Evolutionary conservation across 352 stramenopile species (phyloP), one percentile per base, ranked within the genome.

Genomic region (Globisporangium lucens): DNA sequence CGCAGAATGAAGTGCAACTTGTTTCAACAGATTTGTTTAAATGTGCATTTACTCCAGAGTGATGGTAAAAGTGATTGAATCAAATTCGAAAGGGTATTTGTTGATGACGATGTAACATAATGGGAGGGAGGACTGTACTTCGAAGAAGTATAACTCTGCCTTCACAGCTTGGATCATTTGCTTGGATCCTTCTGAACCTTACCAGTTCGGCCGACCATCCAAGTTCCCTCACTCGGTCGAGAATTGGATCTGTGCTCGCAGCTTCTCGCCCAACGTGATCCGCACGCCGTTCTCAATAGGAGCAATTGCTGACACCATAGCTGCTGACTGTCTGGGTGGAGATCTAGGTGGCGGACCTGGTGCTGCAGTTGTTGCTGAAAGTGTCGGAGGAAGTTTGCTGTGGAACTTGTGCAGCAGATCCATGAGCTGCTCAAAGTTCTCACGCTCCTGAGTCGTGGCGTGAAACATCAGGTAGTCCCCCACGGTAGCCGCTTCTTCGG

Each of bases 391-490:
- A 17, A 80, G 46, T 8, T 60, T 43, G 33, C 73, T 61, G 55
- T 85, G 73, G 36, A 85, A 87, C 3, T 70, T 46, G 68, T 87
- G 68, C 29, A 89, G 66, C 52, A 74, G 33, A 58, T 87, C 77
- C 80, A 89, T 89, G 46, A 89, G 67, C 7, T 67, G 57, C 72
- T 89, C 80, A 68, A 89, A 89, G 65, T 83, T 78, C 35, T 64
- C 56, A n/a, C 75, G 80, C 59, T 89, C 78, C 5, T 69, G 71
- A 4, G 22, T 17, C 0, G 68, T 79, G 43, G 80, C 77, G 52
- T 79, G 70, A 43, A 69, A 73, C 70, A 89, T 85, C 46, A 89
- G 70, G 57, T 87, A 89, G 27, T 85, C 75, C 15, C 78, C 75
- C 0, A 87, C 78, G 8, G 67, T 69, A 47, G 75, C 63, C 2